Evolutionary conservation across 108 stramenopile species (phyloP), one percentile per base, ranked within the genome.

Genomic region (Cyclotella sp.): DNA sequence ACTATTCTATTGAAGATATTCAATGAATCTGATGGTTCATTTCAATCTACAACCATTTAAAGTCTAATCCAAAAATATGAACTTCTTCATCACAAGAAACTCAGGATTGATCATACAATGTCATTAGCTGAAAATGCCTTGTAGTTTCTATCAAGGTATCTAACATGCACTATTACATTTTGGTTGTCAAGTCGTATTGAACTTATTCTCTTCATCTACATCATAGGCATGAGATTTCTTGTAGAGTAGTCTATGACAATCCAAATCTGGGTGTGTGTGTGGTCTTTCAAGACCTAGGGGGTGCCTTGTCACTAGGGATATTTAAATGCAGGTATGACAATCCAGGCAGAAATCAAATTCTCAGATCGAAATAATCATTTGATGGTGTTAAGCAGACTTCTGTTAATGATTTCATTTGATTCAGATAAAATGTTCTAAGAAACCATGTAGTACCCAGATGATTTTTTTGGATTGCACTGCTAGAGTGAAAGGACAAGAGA

Each of bases 401-500:
- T 68, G 4, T 24, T 68, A 11, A 28, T 52, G 24, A 7, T 68
- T 15, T 68, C 49, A 29, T 29, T 68, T 51, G 45, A 46, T 13
- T 28, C 46, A 24, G 66, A 68, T 24, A 22, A 47, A 52, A 68
- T 68, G 66, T 51, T 52, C 9, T 10, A 49, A 9, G n/a, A 44
- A 6, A n/a, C 19, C 24, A 49, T 30, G 28, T 51, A 45, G 49
- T 68, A 18, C 44, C 66, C 66, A 21, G 66, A 68, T 24, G 66
- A 51, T 3, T 42, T 42, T 29, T 68, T 51, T 24, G 24, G 66
- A 68, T 51, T 21, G 24, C 22, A 68, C 66, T 19, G 13, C 15
- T 29, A 9, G 66, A 16, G 29, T n/a, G 9, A 68, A 68, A n/a
- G n/a, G n/a, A 51, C 66, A 68, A 29, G 51, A 68, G 22, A 49